Percentiles rank a stretch among this genome's conserved stretches.
phyloP scores from a whole-genome alignment of 306 rosid species.

The Fagus crenata region DNA sequence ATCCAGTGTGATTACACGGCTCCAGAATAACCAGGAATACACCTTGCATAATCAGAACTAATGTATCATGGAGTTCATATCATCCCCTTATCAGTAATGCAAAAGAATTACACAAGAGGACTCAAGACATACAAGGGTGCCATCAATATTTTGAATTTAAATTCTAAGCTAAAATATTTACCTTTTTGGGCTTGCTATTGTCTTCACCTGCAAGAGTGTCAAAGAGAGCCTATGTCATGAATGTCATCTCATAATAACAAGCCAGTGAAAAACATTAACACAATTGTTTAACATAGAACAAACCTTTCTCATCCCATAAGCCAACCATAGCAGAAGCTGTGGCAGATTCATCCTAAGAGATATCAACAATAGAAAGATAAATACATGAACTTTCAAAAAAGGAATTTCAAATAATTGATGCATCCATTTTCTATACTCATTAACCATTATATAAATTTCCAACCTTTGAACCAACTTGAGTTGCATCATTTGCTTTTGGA shows the following conservation, averaged over 20 bases:
- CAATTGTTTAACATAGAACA: background rate
- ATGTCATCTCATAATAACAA: constrained; percentile 23
- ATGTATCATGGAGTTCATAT: background rate
- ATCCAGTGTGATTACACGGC: background rate
- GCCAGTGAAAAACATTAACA: background rate
- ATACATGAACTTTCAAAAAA: background rate
- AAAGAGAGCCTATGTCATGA: constrained; percentile 25
- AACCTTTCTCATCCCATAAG: constrained; percentile 75
- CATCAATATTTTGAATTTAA: constrained; percentile 8
- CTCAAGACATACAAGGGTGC: background rate
- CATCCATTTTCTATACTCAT: background rate
- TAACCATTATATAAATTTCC: constrained; percentile 14
- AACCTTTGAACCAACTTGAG: constrained; percentile 53
- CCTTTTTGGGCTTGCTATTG: constrained; percentile 53
- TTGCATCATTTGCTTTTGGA: constrained; percentile 26
- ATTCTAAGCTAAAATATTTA: constrained; percentile 22
- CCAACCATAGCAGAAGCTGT: constrained; percentile 48
- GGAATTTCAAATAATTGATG: constrained; percentile 2
- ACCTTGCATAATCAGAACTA: background rate
- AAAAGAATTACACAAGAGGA: background rate
- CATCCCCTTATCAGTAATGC: background rate
- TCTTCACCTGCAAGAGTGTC: constrained; percentile 42
- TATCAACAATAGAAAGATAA: constrained; percentile 9
- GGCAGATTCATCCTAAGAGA: constrained; percentile 44
- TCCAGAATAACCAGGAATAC: background rate